phyloP scores from a whole-genome alignment of 2,329 filamentous ascomycete species.

The Cladobotryum protrusum region DNA sequence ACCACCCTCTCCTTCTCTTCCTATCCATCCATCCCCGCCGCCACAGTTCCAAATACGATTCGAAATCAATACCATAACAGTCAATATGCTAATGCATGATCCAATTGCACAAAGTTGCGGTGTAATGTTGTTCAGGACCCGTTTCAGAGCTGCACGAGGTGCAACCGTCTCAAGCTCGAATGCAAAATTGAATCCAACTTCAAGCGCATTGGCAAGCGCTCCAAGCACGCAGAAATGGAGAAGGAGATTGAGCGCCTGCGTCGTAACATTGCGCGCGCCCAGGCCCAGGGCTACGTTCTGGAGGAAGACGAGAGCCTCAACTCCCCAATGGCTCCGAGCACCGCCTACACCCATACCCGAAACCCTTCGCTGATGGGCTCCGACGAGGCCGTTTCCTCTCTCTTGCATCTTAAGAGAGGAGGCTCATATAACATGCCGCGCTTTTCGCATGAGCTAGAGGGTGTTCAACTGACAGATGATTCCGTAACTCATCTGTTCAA shows the following conservation, averaged over 20 bases:
- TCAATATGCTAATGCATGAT: slow-evolving; percentile 1
- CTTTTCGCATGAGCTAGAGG: slow-evolving; percentile 56
- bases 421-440: slow-evolving; percentile 55
- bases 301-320: slow-evolving; percentile 53
- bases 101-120: slow-evolving; percentile 50
- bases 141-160: slow-evolving; percentile 70
- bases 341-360: slow-evolving; percentile 53
- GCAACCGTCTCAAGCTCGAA: slow-evolving; percentile 70
- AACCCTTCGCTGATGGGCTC: slow-evolving; percentile 61
- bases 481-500: slow-evolving; percentile 60
- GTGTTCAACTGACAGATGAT: slow-evolving; percentile 58
- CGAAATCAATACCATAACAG: neutral
- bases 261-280: slow-evolving; percentile 54
- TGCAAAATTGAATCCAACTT: slow-evolving; percentile 79
- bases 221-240: slow-evolving; percentile 80
- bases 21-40: neutral
- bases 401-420: slow-evolving; percentile 60
- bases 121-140: slow-evolving; percentile 81
- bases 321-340: slow-evolving; percentile 48
- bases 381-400: slow-evolving; percentile 61
- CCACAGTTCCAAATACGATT: neutral
- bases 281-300: slow-evolving; percentile 50
- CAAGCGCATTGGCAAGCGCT: slow-evolving; percentile 67
- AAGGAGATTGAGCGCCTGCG: slow-evolving; percentile 68
- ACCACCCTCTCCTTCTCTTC: neutral